These are phyloP conservation scores for Sarocladiaceae sp. DNA, from an alignment of 2,329 filamentous ascomycete species.

Conservation along the genomic window DNA sequence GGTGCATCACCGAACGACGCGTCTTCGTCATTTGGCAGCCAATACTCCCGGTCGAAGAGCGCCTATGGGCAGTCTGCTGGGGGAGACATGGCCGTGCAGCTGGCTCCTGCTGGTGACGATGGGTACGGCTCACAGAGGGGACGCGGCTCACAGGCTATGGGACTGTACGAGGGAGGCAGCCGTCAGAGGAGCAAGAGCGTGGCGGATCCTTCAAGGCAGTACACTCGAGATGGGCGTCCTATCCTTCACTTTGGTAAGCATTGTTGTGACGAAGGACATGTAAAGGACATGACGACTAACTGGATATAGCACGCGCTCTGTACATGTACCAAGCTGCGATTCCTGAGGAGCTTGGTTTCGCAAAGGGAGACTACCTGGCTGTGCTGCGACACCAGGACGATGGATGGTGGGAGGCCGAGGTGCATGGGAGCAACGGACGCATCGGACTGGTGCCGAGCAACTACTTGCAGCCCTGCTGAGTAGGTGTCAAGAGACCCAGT, in stretches of 20 bases:
- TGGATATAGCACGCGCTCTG: conserved; percentile 69
- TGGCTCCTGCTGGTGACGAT: conserved; percentile 51
- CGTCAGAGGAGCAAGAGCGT: conserved; percentile 73
- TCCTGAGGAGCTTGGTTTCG: conserved; percentile 86
- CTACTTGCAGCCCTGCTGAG: conserved; percentile 52
- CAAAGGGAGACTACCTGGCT: conserved; percentile 85
- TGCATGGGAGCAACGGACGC: conserved; percentile 60
- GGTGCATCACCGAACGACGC: conserved; percentile 45
- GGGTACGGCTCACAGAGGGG: conserved; percentile 52
- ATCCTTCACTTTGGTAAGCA: conserved; percentile 91
- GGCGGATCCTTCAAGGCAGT: conserved; percentile 73
- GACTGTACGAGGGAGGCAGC: conserved; percentile 47
- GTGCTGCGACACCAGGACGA: conserved; percentile 90
- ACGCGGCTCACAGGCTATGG: conserved; percentile 43
- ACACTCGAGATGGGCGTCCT: conserved; percentile 76
- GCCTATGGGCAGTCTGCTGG: conserved; percentile 32
- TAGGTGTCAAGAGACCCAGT: not conserved
- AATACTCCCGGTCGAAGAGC: conserved; percentile 45
- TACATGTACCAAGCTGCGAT: conserved; percentile 95
- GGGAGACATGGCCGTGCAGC: conserved; percentile 61
- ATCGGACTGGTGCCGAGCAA: conserved; percentile 62
- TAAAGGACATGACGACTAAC: not conserved
- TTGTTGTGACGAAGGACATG: not conserved
- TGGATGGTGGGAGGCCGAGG: conserved; percentile 98
- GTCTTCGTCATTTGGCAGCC: conserved; percentile 42